These are phyloP conservation scores for Petrea volubilis DNA, from an alignment of 257 asterid genomes.

Conservation along the genomic window DNA sequence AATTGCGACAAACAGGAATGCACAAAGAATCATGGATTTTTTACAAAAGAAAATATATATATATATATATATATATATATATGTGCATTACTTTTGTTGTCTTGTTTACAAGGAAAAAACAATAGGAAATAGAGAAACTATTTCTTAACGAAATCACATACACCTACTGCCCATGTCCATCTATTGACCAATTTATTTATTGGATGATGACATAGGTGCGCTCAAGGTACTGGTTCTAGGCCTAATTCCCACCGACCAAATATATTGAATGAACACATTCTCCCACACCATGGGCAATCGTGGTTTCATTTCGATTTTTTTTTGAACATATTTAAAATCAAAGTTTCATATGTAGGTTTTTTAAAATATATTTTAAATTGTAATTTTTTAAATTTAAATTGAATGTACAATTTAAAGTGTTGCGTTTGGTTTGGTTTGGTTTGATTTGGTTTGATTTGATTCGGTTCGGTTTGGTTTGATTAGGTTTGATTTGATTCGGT, in stretches of 20 bases:
- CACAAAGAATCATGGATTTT: neutral
- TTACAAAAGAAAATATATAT: neutral
- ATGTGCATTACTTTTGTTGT: neutral
- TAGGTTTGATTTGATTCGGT: too few species aligned
- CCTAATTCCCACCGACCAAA: constrained; percentile 21
- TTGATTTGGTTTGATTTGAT: too few species aligned
- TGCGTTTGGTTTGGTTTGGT: too few species aligned
- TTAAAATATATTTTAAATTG: too few species aligned
- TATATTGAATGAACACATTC: constrained; percentile 1
- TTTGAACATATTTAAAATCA: too few species aligned
- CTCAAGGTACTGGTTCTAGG: neutral
- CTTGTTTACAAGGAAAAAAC: constrained; percentile 27
- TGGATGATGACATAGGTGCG: constrained; percentile 20
- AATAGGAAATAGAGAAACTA: constrained; percentile 26
- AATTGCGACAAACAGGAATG: constrained; percentile 11
- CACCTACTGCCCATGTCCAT: constrained; percentile 45
- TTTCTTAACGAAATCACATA: constrained; percentile 49
- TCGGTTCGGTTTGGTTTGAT: too few species aligned
- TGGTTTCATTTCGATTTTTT: too few species aligned
- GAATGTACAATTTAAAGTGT: too few species aligned
- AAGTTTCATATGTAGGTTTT: too few species aligned
- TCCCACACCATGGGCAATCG: too few species aligned
- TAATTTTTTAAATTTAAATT: too few species aligned
- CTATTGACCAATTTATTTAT: constrained; percentile 21
- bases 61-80: too few species aligned